phyloP scores from a whole-genome alignment of 257 asterid species.

The Solanum bukasovii region DNA sequence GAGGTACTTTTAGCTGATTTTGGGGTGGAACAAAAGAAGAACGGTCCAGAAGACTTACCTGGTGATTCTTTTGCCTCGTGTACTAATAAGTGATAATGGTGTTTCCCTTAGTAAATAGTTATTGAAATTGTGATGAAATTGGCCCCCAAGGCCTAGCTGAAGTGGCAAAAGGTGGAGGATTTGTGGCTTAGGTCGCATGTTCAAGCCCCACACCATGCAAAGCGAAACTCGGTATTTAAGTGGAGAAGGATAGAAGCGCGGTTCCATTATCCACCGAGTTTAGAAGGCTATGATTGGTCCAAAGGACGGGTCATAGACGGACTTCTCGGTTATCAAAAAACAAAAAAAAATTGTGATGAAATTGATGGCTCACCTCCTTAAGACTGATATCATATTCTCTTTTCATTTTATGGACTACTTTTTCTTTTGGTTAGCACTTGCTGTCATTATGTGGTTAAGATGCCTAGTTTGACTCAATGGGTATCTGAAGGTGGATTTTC shows the following conservation, averaged over 20 bases:
- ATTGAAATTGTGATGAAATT: background rate
- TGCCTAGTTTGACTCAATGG: background rate
- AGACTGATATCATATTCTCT: background rate
- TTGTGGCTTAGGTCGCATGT: no score
- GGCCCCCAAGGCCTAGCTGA: no score
- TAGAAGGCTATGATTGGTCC: no score
- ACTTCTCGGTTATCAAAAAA: no score
- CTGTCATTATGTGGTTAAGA: background rate
- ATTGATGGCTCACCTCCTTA: background rate
- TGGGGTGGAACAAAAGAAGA: slow-evolving; percentile 37
- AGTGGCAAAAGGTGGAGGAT: no score
- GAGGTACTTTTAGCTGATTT: slow-evolving; percentile 91
- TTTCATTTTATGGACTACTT: background rate
- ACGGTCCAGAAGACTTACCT: slow-evolving; percentile 31
- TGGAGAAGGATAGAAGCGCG: no score
- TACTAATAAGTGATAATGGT: background rate
- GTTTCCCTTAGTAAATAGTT: background rate
- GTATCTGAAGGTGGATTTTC: background rate
- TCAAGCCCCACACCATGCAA: no score
- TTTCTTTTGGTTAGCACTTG: background rate
- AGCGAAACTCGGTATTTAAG: no score
- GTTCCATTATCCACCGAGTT: no score
- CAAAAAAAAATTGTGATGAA: background rate
- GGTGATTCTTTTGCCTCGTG: slow-evolving; percentile 26
- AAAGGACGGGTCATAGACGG: no score